These are phyloP conservation scores for Pyrenophora tritici-repentis DNA, from an alignment of 2,329 filamentous ascomycete genomes.

Conservation along the genomic window DNA sequence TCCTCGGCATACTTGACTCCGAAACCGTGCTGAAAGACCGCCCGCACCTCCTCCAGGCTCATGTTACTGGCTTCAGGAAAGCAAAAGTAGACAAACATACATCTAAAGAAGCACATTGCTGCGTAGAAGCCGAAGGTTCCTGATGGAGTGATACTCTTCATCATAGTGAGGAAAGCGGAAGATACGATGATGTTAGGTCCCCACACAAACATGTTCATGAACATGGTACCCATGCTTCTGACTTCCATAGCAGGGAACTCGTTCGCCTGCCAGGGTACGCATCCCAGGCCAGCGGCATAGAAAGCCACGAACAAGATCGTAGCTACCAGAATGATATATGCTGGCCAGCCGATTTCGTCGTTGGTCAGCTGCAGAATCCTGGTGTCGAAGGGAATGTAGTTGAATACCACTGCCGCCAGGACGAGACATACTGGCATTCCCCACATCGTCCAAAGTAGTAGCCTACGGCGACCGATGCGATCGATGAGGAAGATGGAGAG, in stretches of 20 bases:
- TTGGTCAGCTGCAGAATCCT: conserved; percentile 40
- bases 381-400: conserved; percentile 60
- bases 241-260: conserved; percentile 48
- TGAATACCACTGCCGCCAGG: conserved; percentile 74
- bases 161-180: conserved; percentile 48
- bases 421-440: conserved; percentile 76
- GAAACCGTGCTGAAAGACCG: conserved; percentile 45
- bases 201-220: conserved; percentile 43
- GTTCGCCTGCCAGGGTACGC: conserved; percentile 25
- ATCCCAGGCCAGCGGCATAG: too few species aligned
- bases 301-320: conserved; percentile 47
- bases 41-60: conserved; percentile 44
- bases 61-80: conserved; percentile 46
- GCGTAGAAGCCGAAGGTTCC: conserved; percentile 49
- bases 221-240: conserved; percentile 47
- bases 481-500: conserved; percentile 78
- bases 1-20: conserved; percentile 41
- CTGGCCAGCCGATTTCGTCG: conserved; percentile 39
- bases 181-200: conserved; percentile 44
- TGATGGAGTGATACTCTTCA: conserved; percentile 46
- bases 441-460: conserved; percentile 55
- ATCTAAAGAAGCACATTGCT: conserved; percentile 44
- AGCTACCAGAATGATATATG: conserved; percentile 43
- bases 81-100: conserved; percentile 44
- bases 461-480: conserved; percentile 74